Evolutionary conservation across 2,329 filamentous ascomycete species (phyloP).

Genomic region (Decorospora gaudefroyi): DNA sequence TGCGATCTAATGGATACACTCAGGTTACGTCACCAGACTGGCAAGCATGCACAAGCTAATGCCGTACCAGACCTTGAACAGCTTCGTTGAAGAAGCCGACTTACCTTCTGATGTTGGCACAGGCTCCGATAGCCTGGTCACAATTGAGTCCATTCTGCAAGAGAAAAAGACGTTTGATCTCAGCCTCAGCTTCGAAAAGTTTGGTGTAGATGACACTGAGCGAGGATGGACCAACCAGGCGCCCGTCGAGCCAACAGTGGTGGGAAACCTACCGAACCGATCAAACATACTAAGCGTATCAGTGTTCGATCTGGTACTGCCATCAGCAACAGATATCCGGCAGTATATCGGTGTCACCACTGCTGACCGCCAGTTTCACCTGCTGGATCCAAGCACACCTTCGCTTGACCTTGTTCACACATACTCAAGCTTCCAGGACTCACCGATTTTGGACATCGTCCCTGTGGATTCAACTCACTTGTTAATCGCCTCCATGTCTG

Average conservation of each 20-base stretch:
- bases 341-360: conserved; percentile 44
- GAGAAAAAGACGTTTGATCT: conserved; percentile 65
- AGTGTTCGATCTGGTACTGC: conserved; percentile 47
- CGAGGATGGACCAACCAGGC: conserved; percentile 54
- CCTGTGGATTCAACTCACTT: conserved; percentile 53
- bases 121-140: conserved; percentile 53
- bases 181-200: conserved; percentile 60
- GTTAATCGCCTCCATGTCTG: conserved; percentile 64
- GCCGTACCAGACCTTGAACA: conserved; percentile 56
- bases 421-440: conserved; percentile 52
- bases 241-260: conserved; percentile 50
- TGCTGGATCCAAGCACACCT: conserved; percentile 47
- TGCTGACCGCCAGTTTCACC: conserved; percentile 52
- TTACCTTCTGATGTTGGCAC: conserved; percentile 57
- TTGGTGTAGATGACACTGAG: conserved; percentile 52
- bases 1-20: conserved; percentile 48
- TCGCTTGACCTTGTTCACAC: conserved; percentile 45
- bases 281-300: conserved; percentile 60
- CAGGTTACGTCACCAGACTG: conserved; percentile 39
- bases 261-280: conserved; percentile 52
- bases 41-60: conserved; percentile 12
- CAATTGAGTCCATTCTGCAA: conserved; percentile 63
- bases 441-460: conserved; percentile 59
- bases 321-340: conserved; percentile 13
- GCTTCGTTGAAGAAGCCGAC: conserved; percentile 62